These are phyloP conservation scores for Tricholoma saponaceum DNA, from an alignment of 768 basidiomycete species.

Conservation along the genomic window DNA sequence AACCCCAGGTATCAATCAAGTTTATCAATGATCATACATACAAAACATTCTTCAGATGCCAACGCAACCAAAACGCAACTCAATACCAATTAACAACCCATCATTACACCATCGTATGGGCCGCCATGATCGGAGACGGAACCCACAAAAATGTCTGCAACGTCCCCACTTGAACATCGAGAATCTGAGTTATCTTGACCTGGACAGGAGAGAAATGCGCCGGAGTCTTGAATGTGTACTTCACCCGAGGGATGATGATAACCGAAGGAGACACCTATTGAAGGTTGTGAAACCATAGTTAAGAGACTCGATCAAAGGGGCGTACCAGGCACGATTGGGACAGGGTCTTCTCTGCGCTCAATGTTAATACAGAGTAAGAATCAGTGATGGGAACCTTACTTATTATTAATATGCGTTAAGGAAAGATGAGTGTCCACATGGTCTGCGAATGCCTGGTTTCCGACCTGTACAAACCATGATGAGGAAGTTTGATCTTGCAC, in stretches of 20 bases:
- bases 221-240: slow-evolving; percentile 44
- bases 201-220: slow-evolving; percentile 53
- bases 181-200: slow-evolving; percentile 59
- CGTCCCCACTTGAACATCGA: slow-evolving; percentile 51
- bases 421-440: slow-evolving; percentile 48
- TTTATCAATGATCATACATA: too few species aligned
- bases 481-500: background rate
- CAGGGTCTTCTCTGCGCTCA: background rate
- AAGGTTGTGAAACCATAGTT: background rate
- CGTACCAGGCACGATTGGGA: background rate
- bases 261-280: slow-evolving; percentile 12
- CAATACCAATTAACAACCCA: slow-evolving; percentile 18
- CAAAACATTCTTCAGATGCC: too few species aligned
- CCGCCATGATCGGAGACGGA: slow-evolving; percentile 44
- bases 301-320: background rate
- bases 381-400: slow-evolving; percentile 17
- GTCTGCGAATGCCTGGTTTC: slow-evolving; percentile 60
- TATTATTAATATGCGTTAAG: slow-evolving; percentile 61
- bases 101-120: slow-evolving; percentile 27
- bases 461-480: slow-evolving; percentile 27
- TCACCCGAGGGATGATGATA: slow-evolving; percentile 47
- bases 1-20: too few species aligned
- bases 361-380: background rate
- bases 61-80: background rate
- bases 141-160: slow-evolving; percentile 44